A percentile compares a stretch with the other conserved stretches of the same genome.
These are phyloP conservation scores for Sporisorium iseilematis-ciliati DNA, from an alignment of 1,284 basidiomycete genomes.

Conservation along the genomic window DNA sequence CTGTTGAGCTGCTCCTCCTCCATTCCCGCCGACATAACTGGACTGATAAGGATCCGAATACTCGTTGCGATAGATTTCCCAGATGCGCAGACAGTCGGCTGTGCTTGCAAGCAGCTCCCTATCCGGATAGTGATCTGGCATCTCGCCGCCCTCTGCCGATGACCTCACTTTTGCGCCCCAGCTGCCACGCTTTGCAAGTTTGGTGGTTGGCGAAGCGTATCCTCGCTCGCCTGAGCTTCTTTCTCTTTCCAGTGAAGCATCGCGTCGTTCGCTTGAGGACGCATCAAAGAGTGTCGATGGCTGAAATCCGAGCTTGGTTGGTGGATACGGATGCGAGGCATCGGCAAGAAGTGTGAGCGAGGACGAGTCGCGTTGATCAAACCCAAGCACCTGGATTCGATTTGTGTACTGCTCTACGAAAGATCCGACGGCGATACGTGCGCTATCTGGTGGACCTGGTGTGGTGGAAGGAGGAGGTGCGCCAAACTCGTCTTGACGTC, in stretches of 20 bases:
- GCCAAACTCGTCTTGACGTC: constrained; percentile 37
- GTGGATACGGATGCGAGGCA: constrained; percentile 67
- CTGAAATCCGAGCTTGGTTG: constrained; percentile 67
- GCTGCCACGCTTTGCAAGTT: constrained; percentile 53
- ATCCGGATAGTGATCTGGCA: constrained; percentile 58
- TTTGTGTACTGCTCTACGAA: constrained; percentile 68
- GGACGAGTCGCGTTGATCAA: constrained; percentile 41
- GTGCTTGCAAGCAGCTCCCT: constrained; percentile 66
- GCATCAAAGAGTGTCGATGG: constrained; percentile 59
- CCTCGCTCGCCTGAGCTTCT: constrained; percentile 37
- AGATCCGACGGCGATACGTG: constrained; percentile 64
- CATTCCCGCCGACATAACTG: constrained; percentile 49
- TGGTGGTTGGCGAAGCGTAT: constrained; percentile 54
- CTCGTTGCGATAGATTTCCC: constrained; percentile 63
- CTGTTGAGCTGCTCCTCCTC: constrained; percentile 13
- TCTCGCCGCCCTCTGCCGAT: constrained; percentile 24
- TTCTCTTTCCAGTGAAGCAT: constrained; percentile 39
- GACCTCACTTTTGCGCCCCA: constrained; percentile 52
- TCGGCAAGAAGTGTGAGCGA: constrained; percentile 61
- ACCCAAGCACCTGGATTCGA: constrained; percentile 66
- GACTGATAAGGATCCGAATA: constrained; percentile 51
- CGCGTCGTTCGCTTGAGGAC: constrained; percentile 40
- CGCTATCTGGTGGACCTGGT: constrained; percentile 48
- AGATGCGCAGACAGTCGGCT: constrained; percentile 68
- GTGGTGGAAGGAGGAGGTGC: constrained; percentile 27